phyloP scores from a whole-genome alignment of 2,329 filamentous ascomycete species.

The Fusarium ambrosium region DNA sequence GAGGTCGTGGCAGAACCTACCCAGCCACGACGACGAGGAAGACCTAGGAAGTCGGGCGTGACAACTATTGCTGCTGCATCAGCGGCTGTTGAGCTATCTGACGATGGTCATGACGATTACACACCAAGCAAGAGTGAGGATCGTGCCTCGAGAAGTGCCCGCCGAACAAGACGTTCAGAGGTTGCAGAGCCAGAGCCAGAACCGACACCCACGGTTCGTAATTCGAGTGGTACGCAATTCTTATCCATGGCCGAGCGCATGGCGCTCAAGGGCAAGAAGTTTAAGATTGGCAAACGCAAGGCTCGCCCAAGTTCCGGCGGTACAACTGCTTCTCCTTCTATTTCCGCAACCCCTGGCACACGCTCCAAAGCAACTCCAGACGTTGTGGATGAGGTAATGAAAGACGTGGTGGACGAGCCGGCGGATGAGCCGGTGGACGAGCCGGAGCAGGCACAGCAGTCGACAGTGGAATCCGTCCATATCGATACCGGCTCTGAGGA shows the following conservation, averaged over 20 bases:
- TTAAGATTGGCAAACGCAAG: conserved; percentile 63
- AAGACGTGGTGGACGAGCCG: not conserved
- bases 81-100: conserved; percentile 1
- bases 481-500: not conserved
- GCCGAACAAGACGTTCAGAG: conserved; percentile 43
- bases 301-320: conserved; percentile 12
- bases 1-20: conserved; percentile 1
- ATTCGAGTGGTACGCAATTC: conserved; percentile 49
- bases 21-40: conserved; percentile 41
- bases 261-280: conserved; percentile 65
- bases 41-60: conserved; percentile 47
- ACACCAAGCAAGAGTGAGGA: conserved; percentile 6
- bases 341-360: conserved; percentile 2
- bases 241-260: conserved; percentile 72
- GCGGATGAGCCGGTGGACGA: not conserved
- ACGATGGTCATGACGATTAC: conserved; percentile 1
- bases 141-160: conserved; percentile 36
- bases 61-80: conserved; percentile 42
- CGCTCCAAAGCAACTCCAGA: not conserved
- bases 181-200: conserved; percentile 11
- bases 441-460: not conserved
- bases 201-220: conserved; percentile 7
- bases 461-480: not conserved
- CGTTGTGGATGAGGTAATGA: not conserved
- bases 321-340: conserved; percentile 15